Evolutionary conservation across 371 early-diverging fungal species (phyloP).

Genomic region (Lichtheimia ornata): DNA sequence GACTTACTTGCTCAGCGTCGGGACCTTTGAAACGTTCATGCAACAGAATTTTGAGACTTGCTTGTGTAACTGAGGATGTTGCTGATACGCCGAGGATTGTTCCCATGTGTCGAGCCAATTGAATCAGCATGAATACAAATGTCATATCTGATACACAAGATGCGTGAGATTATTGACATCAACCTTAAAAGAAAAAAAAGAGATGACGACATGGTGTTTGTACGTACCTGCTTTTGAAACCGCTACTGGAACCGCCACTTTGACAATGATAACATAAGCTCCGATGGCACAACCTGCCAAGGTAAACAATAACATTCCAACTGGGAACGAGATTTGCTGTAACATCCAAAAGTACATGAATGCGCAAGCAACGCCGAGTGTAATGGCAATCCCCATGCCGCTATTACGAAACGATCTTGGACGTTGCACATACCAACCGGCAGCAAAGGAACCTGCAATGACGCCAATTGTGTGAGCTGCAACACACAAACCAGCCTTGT

Average conservation of each 20-base stretch:
- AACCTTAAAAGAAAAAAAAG: no score
- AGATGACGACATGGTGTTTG: no score
- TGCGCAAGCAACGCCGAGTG: no score
- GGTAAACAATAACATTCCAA: constrained; percentile 15
- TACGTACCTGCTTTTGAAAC: constrained; percentile 4
- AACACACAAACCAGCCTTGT: constrained; percentile 10
- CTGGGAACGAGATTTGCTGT: no score
- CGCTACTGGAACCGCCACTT: constrained; percentile 23
- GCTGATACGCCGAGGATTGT: constrained; percentile 46
- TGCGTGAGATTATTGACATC: background rate
- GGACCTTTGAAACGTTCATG: constrained; percentile 35
- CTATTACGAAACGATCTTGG: background rate
- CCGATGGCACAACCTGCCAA: constrained; percentile 45
- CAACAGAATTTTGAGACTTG: constrained; percentile 30
- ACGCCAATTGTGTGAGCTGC: background rate
- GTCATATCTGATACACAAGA: constrained; percentile 42
- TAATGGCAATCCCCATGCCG: no score
- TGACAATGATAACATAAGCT: constrained; percentile 29
- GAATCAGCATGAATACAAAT: constrained; percentile 41
- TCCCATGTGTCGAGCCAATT: constrained; percentile 50
- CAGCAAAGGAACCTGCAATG: background rate
- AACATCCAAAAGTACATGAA: no score
- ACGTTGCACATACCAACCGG: background rate
- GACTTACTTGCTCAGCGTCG: constrained; percentile 38
- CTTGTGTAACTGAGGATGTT: constrained; percentile 47